A percentile compares a stretch with the other conserved stretches of the same genome.
phyloP scores from a whole-genome alignment of 176 grass and related monocot genomes.

The Areca catechu region DNA sequence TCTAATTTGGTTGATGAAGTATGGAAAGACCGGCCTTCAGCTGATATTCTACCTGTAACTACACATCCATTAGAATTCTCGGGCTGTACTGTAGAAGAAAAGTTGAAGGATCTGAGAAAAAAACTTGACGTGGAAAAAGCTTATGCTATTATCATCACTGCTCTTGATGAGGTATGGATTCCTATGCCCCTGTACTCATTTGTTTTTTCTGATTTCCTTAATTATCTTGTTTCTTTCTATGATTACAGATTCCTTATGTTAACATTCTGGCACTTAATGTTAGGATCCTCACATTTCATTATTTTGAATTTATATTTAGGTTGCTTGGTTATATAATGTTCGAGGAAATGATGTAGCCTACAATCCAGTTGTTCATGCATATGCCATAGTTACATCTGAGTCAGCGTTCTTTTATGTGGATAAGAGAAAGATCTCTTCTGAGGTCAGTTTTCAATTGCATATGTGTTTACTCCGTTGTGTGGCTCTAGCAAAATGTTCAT shows the following conservation, averaged over 20 bases:
- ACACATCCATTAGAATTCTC: slow-evolving; percentile 75
- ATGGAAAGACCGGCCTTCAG: slow-evolving; percentile 69
- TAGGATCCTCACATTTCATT: neutral
- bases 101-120: slow-evolving; percentile 68
- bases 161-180: slow-evolving; percentile 83
- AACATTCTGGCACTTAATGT: too few relatives aligned
- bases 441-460: slow-evolving; percentile 44
- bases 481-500: too few relatives aligned
- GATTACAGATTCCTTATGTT: too few relatives aligned
- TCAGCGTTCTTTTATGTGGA: slow-evolving; percentile 94
- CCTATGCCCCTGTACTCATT: neutral
- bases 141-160: slow-evolving; percentile 52
- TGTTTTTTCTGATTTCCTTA: too few relatives aligned
- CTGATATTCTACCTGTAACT: slow-evolving; percentile 39
- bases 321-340: slow-evolving; percentile 93
- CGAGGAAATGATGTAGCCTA: slow-evolving; percentile 88
- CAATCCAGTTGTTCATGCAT: slow-evolving; percentile 88
- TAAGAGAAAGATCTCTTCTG: slow-evolving; percentile 64
- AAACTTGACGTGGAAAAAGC: slow-evolving; percentile 49
- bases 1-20: slow-evolving; percentile 78
- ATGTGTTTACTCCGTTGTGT: neutral
- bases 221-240: too few relatives aligned
- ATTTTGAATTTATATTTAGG: slow-evolving; percentile 28
- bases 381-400: slow-evolving; percentile 69
- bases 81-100: slow-evolving; percentile 52